phyloP scores from a whole-genome alignment of 306 rosid species.

The Vigna mungo region DNA sequence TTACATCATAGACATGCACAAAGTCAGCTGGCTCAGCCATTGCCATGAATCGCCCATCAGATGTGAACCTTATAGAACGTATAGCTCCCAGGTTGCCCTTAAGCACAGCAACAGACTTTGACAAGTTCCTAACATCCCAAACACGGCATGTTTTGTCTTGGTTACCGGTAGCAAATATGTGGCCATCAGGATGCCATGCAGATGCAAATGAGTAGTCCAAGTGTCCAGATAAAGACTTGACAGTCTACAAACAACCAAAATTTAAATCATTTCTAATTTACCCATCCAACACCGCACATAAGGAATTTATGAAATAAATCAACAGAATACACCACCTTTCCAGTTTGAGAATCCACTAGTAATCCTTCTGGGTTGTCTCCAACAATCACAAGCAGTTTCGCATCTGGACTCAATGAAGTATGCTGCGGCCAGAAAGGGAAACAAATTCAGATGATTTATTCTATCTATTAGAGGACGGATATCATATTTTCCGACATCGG shows the following conservation, averaged over 20 bases:
- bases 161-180: conserved; percentile 79
- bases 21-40: conserved; percentile 91
- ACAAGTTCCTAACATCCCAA: conserved; percentile 82
- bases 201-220: conserved; percentile 86
- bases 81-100: conserved; percentile 88
- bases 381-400: conserved; percentile 70
- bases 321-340: conserved; percentile 62
- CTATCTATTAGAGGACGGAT: neutral
- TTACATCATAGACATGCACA: conserved; percentile 76
- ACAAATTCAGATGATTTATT: conserved; percentile 12
- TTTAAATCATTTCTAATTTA: conserved; percentile 14
- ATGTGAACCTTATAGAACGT: conserved; percentile 74
- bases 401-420: conserved; percentile 79
- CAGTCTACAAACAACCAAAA: conserved; percentile 58
- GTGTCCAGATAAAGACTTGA: conserved; percentile 63
- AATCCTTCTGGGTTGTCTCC: conserved; percentile 87
- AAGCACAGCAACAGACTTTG: conserved; percentile 71
- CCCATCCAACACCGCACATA: neutral
- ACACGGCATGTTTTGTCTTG: conserved; percentile 85
- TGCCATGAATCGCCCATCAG: conserved; percentile 80
- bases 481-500: conserved; percentile 21
- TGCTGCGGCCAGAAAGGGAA: conserved; percentile 57
- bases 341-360: conserved; percentile 82
- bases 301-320: conserved; percentile 2
- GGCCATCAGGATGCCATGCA: conserved; percentile 82